Percentiles rank a stretch among this genome's conserved stretches.
Conservation (phyloP, 495 filamentous ascomycete species). For the Pseudoneurospora amorphoporcata region DNA sequence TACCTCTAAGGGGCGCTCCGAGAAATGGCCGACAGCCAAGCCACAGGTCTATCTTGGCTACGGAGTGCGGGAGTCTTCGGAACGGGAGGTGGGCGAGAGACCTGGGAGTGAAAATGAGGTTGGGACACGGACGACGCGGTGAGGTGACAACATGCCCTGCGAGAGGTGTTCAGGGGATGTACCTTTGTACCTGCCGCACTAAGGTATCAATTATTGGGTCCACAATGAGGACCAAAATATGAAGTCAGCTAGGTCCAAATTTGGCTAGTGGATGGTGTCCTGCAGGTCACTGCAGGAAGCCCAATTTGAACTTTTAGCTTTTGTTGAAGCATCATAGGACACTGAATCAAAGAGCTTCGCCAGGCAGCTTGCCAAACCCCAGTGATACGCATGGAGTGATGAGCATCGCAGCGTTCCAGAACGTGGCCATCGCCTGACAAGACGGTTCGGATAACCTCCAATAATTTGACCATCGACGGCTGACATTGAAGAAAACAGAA, state of each 20-base stretch:
- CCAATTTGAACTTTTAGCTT: background rate
- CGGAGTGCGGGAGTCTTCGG: background rate
- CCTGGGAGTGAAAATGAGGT: background rate
- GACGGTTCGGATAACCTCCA: background rate
- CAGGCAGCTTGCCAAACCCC: background rate
- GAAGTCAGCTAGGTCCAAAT: background rate
- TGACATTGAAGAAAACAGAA: background rate
- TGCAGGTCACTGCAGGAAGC: background rate
- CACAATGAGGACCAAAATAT: background rate
- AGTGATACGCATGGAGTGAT: background rate
- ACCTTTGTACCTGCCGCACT: background rate
- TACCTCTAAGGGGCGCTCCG: background rate
- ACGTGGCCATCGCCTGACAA: background rate
- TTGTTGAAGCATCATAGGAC: background rate
- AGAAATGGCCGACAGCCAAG: background rate
- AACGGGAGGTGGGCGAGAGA: background rate
- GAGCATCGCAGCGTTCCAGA: background rate
- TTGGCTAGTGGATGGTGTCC: background rate
- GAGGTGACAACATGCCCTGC: background rate
- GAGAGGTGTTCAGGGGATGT: background rate
- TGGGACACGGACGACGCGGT: background rate
- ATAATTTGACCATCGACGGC: background rate
- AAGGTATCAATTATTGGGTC: background rate
- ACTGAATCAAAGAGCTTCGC: background rate
- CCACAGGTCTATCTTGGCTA: background rate